These are phyloP conservation scores for Rhizopus stolonifer DNA, from an alignment of 371 early-diverging fungal genomes.

Conservation along the genomic window DNA sequence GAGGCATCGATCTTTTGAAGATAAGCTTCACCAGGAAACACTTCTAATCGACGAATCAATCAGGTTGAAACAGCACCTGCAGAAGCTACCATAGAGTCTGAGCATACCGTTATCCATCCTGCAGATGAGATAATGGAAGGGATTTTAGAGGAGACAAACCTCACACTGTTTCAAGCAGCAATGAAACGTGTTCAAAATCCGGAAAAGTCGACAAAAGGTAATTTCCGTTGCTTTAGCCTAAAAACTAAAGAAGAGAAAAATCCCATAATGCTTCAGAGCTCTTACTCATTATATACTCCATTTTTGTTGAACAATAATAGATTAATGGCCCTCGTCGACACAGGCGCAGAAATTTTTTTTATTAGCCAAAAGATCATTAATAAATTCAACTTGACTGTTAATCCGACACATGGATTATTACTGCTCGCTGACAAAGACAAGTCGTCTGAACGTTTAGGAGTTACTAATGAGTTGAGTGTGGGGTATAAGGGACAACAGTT, in stretches of 20 bases:
- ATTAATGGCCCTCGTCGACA: too few relatives aligned
- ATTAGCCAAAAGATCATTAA: background rate
- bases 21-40: too few relatives aligned
- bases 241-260: background rate
- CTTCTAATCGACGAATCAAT: too few relatives aligned
- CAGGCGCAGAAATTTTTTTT: background rate
- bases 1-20: too few relatives aligned
- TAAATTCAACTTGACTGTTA: background rate
- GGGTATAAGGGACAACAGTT: too few relatives aligned
- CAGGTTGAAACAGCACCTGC: too few relatives aligned
- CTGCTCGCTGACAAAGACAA: background rate
- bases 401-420: background rate
- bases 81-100: too few relatives aligned
- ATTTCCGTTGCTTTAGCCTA: background rate
- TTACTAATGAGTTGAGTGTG: too few relatives aligned
- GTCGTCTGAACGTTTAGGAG: too few relatives aligned
- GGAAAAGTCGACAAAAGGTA: background rate
- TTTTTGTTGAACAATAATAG: background rate
- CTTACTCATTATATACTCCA: background rate
- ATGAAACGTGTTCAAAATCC: background rate
- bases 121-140: background rate
- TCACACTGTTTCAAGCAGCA: background rate
- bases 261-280: background rate
- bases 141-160: background rate
- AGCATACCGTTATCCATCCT: too few relatives aligned